Evolutionary conservation across 495 filamentous ascomycete species (phyloP), one percentile per base, ranked within the genome.

Genomic region (Darksidea phi): DNA sequence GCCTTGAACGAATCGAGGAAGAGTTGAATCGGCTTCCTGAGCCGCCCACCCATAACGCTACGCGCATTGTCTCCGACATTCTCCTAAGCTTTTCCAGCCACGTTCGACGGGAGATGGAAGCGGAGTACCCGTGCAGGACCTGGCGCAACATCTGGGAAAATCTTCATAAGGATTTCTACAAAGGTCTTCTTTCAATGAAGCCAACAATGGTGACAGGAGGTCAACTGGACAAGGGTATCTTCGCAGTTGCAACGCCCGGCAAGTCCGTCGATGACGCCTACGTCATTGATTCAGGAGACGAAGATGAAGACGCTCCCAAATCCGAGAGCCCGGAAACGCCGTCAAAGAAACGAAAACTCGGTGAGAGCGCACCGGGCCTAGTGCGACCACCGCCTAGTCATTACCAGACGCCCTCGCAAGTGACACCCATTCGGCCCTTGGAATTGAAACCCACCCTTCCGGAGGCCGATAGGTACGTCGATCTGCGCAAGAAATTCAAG

Each of bases 231-330:
- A 2, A 36, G 13, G 50, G 36, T 24, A 41, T 55, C 10, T 41
- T n/a, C 20, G 23, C 13, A 20, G 10, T n/a, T 45, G 13, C 34
- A 55, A 36, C 49, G 8, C 15, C 24, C 13, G 52, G 52, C 20
- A 70, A 66, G 11, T 73, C 73, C 1, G 59, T 73, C 10, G 69
- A 74, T 24, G 57, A 70, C 21, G 34, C 76, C 32, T 62, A 67
- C 15, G n/a, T 57, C 1, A 32, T 17, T 10, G 56, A 46, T 13
- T 18, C 70, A 0, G 12, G 52, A 11, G 12, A 54, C 15, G 70
- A 65, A 67, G 38, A 50, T 7, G 20, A 48, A 13, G 52, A 55
- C 17, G 13, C 37, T 2, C 13, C 52, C 4, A 43, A 6, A 13
- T 15, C 41, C 15, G 41, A 36, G 10, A 28, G n/a, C n/a, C 52